Evolutionary conservation across 345 rosid species (phyloP).

Genomic region (Aquilaria malaccensis): DNA sequence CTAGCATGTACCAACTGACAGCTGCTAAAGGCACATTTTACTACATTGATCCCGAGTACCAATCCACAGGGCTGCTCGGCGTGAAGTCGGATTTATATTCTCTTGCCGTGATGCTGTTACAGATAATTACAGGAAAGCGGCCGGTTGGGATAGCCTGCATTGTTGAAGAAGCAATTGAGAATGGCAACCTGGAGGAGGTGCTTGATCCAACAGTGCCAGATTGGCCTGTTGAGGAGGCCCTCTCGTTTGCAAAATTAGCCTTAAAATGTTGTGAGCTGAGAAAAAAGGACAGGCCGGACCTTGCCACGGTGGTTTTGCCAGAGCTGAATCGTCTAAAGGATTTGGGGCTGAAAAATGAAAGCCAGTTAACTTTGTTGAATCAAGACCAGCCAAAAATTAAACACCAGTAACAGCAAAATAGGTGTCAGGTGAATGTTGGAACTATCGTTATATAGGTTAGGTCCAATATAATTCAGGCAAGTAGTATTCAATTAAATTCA

Average conservation of each 20-base stretch:
- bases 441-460: too few relatives aligned
- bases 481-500: too few relatives aligned
- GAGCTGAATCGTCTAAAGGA: slow-evolving; percentile 49
- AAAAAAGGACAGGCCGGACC: slow-evolving; percentile 76
- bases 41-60: slow-evolving; percentile 88
- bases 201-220: slow-evolving; percentile 65
- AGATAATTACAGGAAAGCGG: slow-evolving; percentile 60
- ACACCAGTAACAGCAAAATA: too few relatives aligned
- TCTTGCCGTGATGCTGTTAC: slow-evolving; percentile 70
- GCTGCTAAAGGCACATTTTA: slow-evolving; percentile 86
- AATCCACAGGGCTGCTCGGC: slow-evolving; percentile 78
- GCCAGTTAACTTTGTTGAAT: too few relatives aligned
- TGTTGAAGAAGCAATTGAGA: slow-evolving; percentile 57
- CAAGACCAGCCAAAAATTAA: too few relatives aligned
- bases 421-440: too few relatives aligned
- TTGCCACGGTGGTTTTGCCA: slow-evolving; percentile 51
- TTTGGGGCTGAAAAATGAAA: slow-evolving; percentile 24
- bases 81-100: slow-evolving; percentile 83
- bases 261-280: slow-evolving; percentile 72
- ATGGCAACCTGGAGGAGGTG: slow-evolving; percentile 33
- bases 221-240: slow-evolving; percentile 68
- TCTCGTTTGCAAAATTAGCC: slow-evolving; percentile 57
- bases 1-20: slow-evolving; percentile 43
- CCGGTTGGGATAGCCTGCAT: slow-evolving; percentile 63
- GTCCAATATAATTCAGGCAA: too few relatives aligned